Evolutionary conservation across 2,329 filamentous ascomycete species (phyloP), one percentile per base, ranked within the genome.

Genomic region (Arthrocladium fulminans): DNA sequence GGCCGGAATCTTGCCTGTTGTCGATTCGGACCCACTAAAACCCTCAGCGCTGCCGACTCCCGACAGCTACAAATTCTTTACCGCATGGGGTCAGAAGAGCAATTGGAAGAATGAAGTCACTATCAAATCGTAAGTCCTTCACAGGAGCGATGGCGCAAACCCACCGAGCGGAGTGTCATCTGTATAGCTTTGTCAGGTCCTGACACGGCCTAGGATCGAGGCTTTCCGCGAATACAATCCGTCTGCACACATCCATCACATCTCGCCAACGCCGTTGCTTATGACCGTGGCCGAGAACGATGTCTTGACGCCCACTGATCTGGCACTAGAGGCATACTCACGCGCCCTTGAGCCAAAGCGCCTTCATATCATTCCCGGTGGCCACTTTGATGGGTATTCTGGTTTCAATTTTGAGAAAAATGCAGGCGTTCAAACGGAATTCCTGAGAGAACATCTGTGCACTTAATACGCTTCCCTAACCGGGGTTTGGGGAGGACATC

Each of bases 381-480:
- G 64, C 2, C 68, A 70, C 58, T 70, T 69, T 54, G 67, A 67
- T 49, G 60, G 51, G 9, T 70, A 67, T 46, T 57, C 62, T 42
- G 65, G 65, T 2, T 41, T 47, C 1, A 45, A 47, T 10, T 56
- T 56, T 49, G 53, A 55, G 27, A 49, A 48, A 30, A 65, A 65
- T 48, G 55, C 62, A 38, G 52, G 47, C 6, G 54, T 44, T 13
- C 63, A 68, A 54, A 52, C 59, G 12, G 60, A 63, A 30, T 67
- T 67, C 49, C 50, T 68, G 56, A 57, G 57, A 51, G 54, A 54
- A 38, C 53, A 48, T 49, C 41, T 56, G 25, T 20, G 27, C n/a
- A 10, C 62, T 63, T 30, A 90, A 63, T 13, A 54, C 84, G 67
- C 27, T n/a, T n/a, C n/a, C n/a, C n/a, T n/a, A n/a, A n/a, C n/a